Evolutionary conservation across 345 rosid genomes (phyloP).

Genomic region (Bruguiera sexangula): DNA sequence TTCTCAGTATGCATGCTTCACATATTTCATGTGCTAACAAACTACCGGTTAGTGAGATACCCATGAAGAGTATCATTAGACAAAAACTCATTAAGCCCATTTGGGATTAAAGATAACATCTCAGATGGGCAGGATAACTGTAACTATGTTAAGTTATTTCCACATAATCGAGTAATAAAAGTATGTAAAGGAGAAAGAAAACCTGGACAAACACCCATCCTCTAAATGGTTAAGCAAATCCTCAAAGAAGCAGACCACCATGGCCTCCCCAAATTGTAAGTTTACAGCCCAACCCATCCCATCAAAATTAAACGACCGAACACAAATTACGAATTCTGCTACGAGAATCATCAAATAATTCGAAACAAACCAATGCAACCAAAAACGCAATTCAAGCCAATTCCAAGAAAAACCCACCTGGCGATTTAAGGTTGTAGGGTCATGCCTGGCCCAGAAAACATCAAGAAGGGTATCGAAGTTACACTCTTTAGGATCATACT

Average conservation of each 20-base stretch:
- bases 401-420: conserved; percentile 49
- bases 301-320: neutral
- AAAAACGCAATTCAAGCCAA: conserved; percentile 1
- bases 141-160: neutral
- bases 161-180: neutral
- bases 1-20: too few species aligned
- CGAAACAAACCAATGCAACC: neutral
- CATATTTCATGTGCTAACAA: too few species aligned
- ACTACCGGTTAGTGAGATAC: too few species aligned
- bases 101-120: too few species aligned
- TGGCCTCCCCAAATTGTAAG: neutral
- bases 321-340: too few species aligned
- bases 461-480: conserved; percentile 65
- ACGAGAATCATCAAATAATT: neutral
- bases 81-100: too few species aligned
- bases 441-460: conserved; percentile 83
- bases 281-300: neutral
- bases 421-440: conserved; percentile 88
- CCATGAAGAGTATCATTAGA: too few species aligned
- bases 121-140: neutral
- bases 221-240: too few species aligned
- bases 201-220: too few species aligned
- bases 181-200: too few species aligned
- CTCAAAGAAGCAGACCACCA: too few species aligned
- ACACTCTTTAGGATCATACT: conserved; percentile 78